Percentiles rank a stretch among this genome's conserved stretches.
Evolutionary conservation across 192 early-diverging fungal genomes (phyloP).

Genomic region (Gryganskiella cystojenkinii): DNA sequence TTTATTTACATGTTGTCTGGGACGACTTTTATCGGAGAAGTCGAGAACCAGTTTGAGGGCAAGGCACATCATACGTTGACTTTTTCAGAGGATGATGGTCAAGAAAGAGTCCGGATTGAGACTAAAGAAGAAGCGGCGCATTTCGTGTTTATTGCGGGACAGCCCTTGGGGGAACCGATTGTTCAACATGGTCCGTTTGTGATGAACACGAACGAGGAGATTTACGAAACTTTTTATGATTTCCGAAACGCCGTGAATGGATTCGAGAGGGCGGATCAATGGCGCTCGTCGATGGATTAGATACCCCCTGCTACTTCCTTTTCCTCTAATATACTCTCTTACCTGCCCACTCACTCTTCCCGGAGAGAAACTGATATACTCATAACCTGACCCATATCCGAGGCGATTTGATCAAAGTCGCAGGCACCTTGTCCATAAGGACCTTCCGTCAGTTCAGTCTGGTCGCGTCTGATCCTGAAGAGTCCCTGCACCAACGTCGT

Average conservation of each 20-base stretch:
- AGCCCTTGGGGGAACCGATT: conserved; percentile 61
- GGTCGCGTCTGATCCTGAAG: conserved; percentile 2
- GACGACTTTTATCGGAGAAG: conserved; percentile 15
- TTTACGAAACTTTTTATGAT: conserved; percentile 63
- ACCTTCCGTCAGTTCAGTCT: conserved; percentile 21
- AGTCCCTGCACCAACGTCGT: not conserved
- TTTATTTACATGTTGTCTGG: conserved; percentile 36
- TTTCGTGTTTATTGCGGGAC: conserved; percentile 52
- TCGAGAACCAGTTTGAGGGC: conserved; percentile 2
- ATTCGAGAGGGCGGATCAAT: conserved; percentile 67
- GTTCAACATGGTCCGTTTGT: conserved; percentile 73
- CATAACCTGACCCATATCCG: conserved; percentile 14
- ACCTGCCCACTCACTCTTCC: no score
- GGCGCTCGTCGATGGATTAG: no score
- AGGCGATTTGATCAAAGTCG: conserved; percentile 27
- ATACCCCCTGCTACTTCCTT: no score
- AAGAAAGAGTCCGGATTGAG: conserved; percentile 9
- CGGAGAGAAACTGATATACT: no score
- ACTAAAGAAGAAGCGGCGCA: conserved; percentile 12
- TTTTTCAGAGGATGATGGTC: conserved; percentile 24
- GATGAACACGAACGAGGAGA: conserved; percentile 68
- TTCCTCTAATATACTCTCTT: no score
- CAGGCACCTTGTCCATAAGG: not conserved
- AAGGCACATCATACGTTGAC: conserved; percentile 15
- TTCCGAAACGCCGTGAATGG: conserved; percentile 70